Evolutionary conservation across 768 basidiomycete species (phyloP).

Genomic region (Lenzites betulinus): DNA sequence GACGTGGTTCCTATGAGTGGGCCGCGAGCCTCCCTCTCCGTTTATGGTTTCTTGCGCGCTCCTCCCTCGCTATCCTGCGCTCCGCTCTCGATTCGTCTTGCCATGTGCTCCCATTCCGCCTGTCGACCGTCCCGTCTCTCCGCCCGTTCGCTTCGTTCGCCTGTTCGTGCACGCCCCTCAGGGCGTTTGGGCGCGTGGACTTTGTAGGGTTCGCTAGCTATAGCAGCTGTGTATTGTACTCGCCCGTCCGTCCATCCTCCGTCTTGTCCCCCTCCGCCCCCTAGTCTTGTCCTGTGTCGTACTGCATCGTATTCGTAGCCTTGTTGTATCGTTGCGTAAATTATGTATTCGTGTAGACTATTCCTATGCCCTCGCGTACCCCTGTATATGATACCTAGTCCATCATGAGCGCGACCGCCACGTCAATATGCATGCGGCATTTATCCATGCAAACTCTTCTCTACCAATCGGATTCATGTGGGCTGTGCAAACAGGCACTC

Average conservation of each 20-base stretch:
- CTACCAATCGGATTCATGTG: too few species aligned
- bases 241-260: not conserved
- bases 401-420: too few species aligned
- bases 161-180: too few species aligned
- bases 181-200: too few species aligned
- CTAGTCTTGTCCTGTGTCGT: not conserved
- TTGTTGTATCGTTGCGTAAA: constrained; percentile 11
- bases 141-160: too few species aligned
- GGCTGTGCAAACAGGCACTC: too few species aligned
- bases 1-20: constrained; percentile 17
- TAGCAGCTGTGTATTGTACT: not conserved
- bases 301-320: not conserved
- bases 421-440: too few species aligned
- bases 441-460: too few species aligned
- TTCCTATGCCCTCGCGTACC: not conserved
- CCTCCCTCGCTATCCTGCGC: not conserved
- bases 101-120: not conserved
- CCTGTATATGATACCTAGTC: not conserved
- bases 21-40: not conserved
- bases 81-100: not conserved
- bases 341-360: constrained; percentile 16
- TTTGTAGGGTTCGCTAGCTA: not conserved
- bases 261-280: not conserved
- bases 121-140: not conserved
- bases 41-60: not conserved